Evolutionary conservation across 352 stramenopile species (phyloP), one percentile per base, ranked within the genome.

Genomic region (Phytophthora quininea): DNA sequence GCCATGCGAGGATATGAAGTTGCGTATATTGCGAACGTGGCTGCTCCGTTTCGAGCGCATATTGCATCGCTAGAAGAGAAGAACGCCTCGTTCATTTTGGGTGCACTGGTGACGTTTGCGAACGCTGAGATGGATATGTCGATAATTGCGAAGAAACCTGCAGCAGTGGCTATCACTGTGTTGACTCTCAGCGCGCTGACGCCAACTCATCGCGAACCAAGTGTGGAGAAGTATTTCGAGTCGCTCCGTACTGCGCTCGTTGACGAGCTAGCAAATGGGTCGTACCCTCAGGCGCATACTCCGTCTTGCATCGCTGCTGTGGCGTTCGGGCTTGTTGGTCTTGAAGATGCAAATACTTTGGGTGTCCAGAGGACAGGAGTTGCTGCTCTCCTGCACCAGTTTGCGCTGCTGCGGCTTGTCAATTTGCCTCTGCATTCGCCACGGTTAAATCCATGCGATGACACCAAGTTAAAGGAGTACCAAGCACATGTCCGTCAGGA

Each of bases 1-100:
- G 74, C 68, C 3, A 85, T 85, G 68, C 53, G 40, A 35, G 69
- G 64, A 3, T 82, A 74, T 57, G 71, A 82, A 59, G 11, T 71
- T 4, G 66, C 29, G 10, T 85, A 77, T 54, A 62, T 82, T 24
- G 59, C 50, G 0, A 80, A 75, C 45, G 57, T 77, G 30, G 71
- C 66, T n/a, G 35, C 52, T 27, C 32, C 58, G 1, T 46, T 82
- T 40, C 49, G 53, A 50, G 51, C 48, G 14, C 42, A 79, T 40
- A n/a, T 82, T 9, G 29, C 32, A 2, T n/a, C 52, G 11, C 27
- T 12, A 4, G 10, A 3, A 52, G 19, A 35, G 10, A 50, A 35
- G 9, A 54, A 27, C 15, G 69, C 43, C 31, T 47, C 14, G 45
- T n/a, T 49, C 54, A 14, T 77, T 15, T 29, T 10, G 12, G 51